Evolutionary conservation across 2,329 filamentous ascomycete genomes (phyloP), one percentile per base, ranked within the genome.

Genomic region (Stagonosporopsis rhizophila): DNA sequence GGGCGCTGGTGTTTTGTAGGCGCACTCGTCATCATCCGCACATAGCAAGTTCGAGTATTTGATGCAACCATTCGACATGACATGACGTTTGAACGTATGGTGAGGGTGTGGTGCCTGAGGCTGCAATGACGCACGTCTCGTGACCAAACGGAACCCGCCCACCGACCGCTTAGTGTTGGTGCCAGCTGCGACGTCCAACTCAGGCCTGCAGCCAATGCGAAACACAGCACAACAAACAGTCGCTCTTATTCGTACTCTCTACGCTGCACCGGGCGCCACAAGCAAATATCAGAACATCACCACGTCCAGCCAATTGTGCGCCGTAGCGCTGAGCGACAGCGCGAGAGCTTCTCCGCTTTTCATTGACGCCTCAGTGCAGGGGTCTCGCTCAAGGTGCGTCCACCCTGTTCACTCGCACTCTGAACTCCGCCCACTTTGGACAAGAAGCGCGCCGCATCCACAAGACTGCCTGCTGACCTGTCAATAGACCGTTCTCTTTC

Each of bases 341-440:
- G 55, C 51, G 48, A 45, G 58, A 52, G 55, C 58, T 64, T 63
- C 66, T 67, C 66, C 64, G 64, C 65, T 69, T 68, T 66, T 61
- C 61, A 55, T 64, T 60, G 64, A 63, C 65, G 65, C 65, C 56
- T 60, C 60, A 60, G 52, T 56, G 63, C 61, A 65, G 61, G 61
- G 63, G 66, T 67, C 63, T 52, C 28, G 28, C 56, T 60, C 59
- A 34, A 52, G 49, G 56, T 64, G 53, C 56, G 44, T 58, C 60
- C 62, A 69, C 65, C 62, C 64, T 69, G 60, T 61, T 52, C 48
- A 49, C 61, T 66, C 62, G 64, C 65, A 68, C 60, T 51, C 57
- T 49, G 60, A 62, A 57, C 64, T 62, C 48, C 52, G 50, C 58
- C 57, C 52, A 53, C 46, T 38, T 54, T 42, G 49, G 19, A 52